phyloP scores from a whole-genome alignment of 2,329 filamentous ascomycete species.

The Ophidiomyces ophidiicola region DNA sequence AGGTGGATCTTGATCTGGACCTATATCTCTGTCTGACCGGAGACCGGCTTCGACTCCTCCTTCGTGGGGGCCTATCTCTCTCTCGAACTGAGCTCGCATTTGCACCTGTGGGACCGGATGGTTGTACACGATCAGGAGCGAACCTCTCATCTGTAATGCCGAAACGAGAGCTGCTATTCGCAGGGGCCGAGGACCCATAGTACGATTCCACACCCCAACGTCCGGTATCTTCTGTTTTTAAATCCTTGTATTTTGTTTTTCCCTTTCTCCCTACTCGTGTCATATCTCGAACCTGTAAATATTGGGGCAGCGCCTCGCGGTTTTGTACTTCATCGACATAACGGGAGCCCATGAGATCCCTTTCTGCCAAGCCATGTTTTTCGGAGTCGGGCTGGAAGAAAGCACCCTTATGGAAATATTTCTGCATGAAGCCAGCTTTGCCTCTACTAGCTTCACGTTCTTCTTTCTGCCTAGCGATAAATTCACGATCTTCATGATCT shows the following conservation, averaged over 20 bases:
- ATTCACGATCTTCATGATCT: slow-evolving; percentile 68
- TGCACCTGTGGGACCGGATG: slow-evolving; percentile 25
- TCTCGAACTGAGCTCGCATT: slow-evolving; percentile 35
- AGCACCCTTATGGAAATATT: slow-evolving; percentile 92
- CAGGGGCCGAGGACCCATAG: slow-evolving; percentile 12
- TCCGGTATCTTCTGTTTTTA: slow-evolving; percentile 83
- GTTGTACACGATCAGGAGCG: slow-evolving; percentile 33
- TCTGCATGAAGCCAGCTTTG: slow-evolving; percentile 82
- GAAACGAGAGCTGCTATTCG: slow-evolving; percentile 23
- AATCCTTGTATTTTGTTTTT: slow-evolving; percentile 75
- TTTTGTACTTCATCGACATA: slow-evolving; percentile 76
- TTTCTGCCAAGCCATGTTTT: slow-evolving; percentile 60
- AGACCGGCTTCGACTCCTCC: slow-evolving; percentile 23
- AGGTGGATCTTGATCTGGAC: slow-evolving; percentile 44
- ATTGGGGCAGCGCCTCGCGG: slow-evolving; percentile 73
- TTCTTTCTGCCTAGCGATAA: slow-evolving; percentile 63
- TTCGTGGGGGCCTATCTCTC: slow-evolving; percentile 20
- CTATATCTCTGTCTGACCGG: slow-evolving; percentile 24
- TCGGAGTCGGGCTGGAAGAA: slow-evolving; percentile 80
- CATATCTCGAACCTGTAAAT: slow-evolving; percentile 86
- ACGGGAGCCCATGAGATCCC: slow-evolving; percentile 73
- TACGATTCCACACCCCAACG: slow-evolving; percentile 54
- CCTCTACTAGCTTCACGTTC: slow-evolving; percentile 62
- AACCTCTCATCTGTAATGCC: slow-evolving; percentile 37
- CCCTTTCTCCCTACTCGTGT: slow-evolving; percentile 89